phyloP scores from a whole-genome alignment of 306 rosid genomes.

The Betula pendula region DNA sequence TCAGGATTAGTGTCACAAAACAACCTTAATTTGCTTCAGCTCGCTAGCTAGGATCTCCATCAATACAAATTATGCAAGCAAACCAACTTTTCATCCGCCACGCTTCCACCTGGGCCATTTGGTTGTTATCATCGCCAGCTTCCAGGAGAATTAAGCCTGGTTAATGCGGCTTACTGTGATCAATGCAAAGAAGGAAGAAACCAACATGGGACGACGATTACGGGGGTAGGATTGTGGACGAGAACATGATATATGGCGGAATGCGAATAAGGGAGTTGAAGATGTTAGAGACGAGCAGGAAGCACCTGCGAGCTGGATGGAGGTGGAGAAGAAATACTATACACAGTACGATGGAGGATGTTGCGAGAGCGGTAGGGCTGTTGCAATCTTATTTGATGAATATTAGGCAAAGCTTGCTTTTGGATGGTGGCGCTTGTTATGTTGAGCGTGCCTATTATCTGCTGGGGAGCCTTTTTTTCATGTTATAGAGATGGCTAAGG shows the following conservation, averaged over 20 bases:
- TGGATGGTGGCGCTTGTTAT: not conserved
- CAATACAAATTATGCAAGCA: conserved; percentile 22
- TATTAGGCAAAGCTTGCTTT: conserved; percentile 23
- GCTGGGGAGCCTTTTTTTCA: conserved; percentile 16
- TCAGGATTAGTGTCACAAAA: too few species aligned
- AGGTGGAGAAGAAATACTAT: conserved; percentile 29
- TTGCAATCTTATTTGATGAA: conserved; percentile 24
- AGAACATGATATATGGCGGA: conserved; percentile 25
- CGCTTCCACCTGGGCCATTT: not conserved
- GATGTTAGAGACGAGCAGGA: conserved; percentile 18
- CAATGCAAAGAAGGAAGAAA: conserved; percentile 12
- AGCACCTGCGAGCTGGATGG: conserved; percentile 20
- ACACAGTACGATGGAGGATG: conserved; percentile 24
- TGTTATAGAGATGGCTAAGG: conserved; percentile 5
- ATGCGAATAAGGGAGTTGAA: conserved; percentile 17
- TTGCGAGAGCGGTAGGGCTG: conserved; percentile 15
- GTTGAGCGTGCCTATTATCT: conserved; percentile 25
- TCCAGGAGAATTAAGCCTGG: not conserved
- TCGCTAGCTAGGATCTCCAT: too few species aligned
- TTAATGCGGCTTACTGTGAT: not conserved
- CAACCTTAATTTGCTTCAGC: too few species aligned
- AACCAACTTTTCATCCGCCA: not conserved
- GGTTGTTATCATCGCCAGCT: not conserved
- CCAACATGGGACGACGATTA: conserved; percentile 1
- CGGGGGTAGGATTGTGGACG: conserved; percentile 25